Percentiles rank a stretch among this genome's conserved stretches.
phyloP scores from a whole-genome alignment of 345 rosid species.

The Toxicodendron radicans region DNA sequence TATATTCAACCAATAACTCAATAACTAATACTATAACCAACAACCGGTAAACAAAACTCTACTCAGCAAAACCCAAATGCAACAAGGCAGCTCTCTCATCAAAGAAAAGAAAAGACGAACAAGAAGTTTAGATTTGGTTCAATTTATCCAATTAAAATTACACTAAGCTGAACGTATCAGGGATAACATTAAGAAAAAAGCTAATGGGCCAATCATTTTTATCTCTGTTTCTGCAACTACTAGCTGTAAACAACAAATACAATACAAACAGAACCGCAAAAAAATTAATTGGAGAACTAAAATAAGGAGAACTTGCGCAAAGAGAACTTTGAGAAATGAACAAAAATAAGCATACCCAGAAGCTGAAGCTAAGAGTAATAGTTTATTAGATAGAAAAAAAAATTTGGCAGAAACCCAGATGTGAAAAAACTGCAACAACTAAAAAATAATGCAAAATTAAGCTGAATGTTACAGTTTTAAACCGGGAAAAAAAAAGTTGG shows the following conservation, averaged over 20 bases:
- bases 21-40: neutral
- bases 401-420: neutral
- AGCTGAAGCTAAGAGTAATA: conserved; percentile 6
- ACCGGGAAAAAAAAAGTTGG: neutral
- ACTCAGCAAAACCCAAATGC: neutral
- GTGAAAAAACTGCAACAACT: neutral
- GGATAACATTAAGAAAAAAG: neutral
- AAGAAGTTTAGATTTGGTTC: neutral
- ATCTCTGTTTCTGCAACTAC: neutral
- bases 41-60: neutral
- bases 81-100: neutral
- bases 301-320: no score
- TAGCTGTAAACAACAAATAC: neutral
- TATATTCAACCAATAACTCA: neutral
- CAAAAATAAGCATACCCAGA: conserved; percentile 4
- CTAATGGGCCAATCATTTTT: neutral
- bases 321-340: no score
- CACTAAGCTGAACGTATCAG: neutral
- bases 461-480: neutral
- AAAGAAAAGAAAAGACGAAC: neutral
- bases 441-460: neutral
- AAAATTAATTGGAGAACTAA: neutral
- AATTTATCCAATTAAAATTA: neutral
- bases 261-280: neutral
- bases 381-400: neutral